Conservation (phyloP, 768 basidiomycete species). For the Kwoniella mangroviensis region DNA sequence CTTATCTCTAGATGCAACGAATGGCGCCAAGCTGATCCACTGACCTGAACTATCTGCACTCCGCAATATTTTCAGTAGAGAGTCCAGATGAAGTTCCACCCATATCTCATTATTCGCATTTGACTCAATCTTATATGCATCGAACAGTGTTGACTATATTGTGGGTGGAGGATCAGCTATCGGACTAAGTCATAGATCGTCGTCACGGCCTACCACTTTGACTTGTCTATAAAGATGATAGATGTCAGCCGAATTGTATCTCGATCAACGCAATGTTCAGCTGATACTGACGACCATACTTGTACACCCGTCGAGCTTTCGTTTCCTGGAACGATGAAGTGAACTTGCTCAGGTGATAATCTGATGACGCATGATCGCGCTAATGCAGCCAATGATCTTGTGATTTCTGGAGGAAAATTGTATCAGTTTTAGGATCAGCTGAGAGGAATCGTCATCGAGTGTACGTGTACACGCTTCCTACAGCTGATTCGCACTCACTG, state of each 20-base stretch:
- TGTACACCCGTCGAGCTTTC: conserved; percentile 57
- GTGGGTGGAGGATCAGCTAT: too few relatives aligned
- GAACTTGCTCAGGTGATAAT: conserved; percentile 46
- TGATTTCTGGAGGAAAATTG: conserved; percentile 41
- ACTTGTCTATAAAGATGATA: conserved; percentile 33
- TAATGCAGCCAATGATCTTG: conserved; percentile 45
- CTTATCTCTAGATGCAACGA: neutral
- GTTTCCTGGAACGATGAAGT: conserved; percentile 56
- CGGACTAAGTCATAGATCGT: too few relatives aligned
- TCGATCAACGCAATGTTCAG: neutral
- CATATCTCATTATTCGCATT: conserved; percentile 55
- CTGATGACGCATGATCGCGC: conserved; percentile 49
- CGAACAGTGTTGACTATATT: conserved; percentile 48
- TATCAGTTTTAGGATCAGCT: conserved; percentile 4
- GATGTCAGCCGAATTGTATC: neutral
- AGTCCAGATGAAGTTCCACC: conserved; percentile 52
- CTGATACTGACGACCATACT: conserved; percentile 56
- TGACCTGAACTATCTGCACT: conserved; percentile 53
- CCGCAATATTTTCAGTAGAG: conserved; percentile 49
- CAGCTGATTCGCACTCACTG: conserved; percentile 33
- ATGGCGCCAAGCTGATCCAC: conserved; percentile 13
- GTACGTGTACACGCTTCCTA: too few relatives aligned
- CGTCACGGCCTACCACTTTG: conserved; percentile 43
- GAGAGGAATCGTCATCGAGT: too few relatives aligned
- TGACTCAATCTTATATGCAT: conserved; percentile 53